These are phyloP conservation scores for Rhododendron mucronatum DNA, from an alignment of 148 eudicot genomes.

Conservation along the genomic window DNA sequence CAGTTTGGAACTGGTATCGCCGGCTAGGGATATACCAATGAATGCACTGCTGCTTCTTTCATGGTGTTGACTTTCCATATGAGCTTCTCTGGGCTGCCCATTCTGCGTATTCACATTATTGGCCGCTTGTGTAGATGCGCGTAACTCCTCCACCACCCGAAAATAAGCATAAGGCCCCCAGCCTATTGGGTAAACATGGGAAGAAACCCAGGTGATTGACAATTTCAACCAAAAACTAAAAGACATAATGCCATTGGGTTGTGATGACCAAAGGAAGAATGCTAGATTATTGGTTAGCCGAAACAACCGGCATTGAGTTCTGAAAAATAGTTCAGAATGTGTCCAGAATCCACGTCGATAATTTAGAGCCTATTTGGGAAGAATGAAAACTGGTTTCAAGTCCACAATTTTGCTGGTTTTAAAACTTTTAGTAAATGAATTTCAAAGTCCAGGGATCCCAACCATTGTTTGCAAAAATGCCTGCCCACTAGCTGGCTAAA, in stretches of 20 bases:
- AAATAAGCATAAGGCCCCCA: constrained; percentile 34
- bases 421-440: not conserved
- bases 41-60: constrained; percentile 14
- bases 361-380: not conserved
- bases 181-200: constrained; percentile 11
- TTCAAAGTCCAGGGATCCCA: not conserved
- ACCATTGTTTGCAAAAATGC: not conserved
- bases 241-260: not conserved
- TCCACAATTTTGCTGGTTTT: not conserved
- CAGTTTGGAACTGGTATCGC: constrained; percentile 2
- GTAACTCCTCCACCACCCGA: constrained; percentile 20
- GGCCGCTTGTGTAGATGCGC: not conserved
- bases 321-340: not conserved
- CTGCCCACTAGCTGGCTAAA: not conserved
- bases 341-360: not conserved
- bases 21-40: constrained; percentile 8
- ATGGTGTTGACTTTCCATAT: constrained; percentile 2
- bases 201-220: not conserved
- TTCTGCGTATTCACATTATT: constrained; percentile 9
- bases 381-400: not conserved
- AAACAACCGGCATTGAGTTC: not conserved
- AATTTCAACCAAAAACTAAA: not conserved
- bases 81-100: constrained; percentile 4
- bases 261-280: not conserved
- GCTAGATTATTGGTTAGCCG: not conserved